Percentiles rank a stretch among this genome's conserved stretches.
Conservation (phyloP, 2,329 filamentous ascomycete species). For the Kalmusia sp. region DNA sequence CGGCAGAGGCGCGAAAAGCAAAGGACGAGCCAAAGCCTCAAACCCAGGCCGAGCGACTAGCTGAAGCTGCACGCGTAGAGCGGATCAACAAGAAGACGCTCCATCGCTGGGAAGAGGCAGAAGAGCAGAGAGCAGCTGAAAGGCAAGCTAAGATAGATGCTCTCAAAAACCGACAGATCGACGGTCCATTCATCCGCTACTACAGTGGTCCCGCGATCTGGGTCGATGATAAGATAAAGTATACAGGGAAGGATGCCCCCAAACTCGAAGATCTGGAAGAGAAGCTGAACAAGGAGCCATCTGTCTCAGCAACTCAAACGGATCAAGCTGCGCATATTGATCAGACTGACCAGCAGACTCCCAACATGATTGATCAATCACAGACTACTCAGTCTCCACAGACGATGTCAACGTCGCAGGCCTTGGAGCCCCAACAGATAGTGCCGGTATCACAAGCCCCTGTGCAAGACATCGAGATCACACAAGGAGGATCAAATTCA, state of each 20-base stretch:
- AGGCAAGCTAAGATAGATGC: conserved; percentile 84
- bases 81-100: conserved; percentile 87
- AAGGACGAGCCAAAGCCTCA: conserved; percentile 79
- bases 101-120: conserved; percentile 92
- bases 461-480: conserved; percentile 30
- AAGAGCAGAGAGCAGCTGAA: conserved; percentile 86
- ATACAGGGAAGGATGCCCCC: conserved; percentile 62
- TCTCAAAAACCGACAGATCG: conserved; percentile 82
- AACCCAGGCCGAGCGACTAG: conserved; percentile 85
- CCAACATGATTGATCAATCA: conserved; percentile 11
- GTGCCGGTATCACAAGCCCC: conserved; percentile 30
- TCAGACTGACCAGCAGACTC: conserved; percentile 10
- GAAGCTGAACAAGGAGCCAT: conserved; percentile 41
- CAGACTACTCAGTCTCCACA: conserved; percentile 21
- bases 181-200: conserved; percentile 87
- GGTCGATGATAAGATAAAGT: conserved; percentile 75
- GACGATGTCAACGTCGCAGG: conserved; percentile 21
- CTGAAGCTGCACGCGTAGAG: conserved; percentile 83
- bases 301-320: conserved; percentile 13
- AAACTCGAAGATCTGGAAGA: conserved; percentile 46
- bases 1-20: conserved; percentile 68
- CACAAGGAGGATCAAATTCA: conserved; percentile 31
- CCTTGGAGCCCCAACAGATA: conserved; percentile 19
- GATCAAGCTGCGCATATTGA: conserved; percentile 10
- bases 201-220: conserved; percentile 93